Evolutionary conservation across 306 rosid genomes (phyloP).

Genomic region (Crotalaria pallida): DNA sequence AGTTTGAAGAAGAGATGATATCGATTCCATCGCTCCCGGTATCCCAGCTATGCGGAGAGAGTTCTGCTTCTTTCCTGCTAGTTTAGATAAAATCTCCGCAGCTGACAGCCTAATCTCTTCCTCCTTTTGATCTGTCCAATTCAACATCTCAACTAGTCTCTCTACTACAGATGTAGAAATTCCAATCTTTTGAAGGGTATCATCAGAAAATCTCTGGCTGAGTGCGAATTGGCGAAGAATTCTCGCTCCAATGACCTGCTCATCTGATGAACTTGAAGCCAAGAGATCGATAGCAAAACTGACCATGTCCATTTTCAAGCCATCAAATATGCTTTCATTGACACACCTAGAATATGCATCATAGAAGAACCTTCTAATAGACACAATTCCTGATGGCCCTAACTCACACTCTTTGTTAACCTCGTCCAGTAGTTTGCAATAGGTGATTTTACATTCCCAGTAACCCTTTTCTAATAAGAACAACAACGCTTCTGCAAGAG

Average conservation of each 20-base stretch:
- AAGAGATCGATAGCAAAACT: conserved; percentile 75
- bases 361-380: conserved; percentile 77
- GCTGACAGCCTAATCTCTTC: conserved; percentile 77
- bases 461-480: conserved; percentile 78
- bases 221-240: conserved; percentile 62
- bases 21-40: conserved; percentile 92
- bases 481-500: conserved; percentile 82
- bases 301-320: conserved; percentile 92
- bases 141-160: conserved; percentile 87
- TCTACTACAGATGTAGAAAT: conserved; percentile 58
- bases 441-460: conserved; percentile 75
- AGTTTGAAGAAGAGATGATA: conserved; percentile 72
- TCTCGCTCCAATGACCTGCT: conserved; percentile 78
- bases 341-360: conserved; percentile 92
- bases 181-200: conserved; percentile 88
- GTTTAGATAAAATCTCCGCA: conserved; percentile 68
- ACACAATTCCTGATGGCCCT: conserved; percentile 59
- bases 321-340: conserved; percentile 85
- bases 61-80: conserved; percentile 85
- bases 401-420: conserved; percentile 67
- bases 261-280: conserved; percentile 76
- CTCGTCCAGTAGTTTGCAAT: conserved; percentile 57
- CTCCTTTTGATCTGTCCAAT: conserved; percentile 80
- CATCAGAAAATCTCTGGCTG: conserved; percentile 50
- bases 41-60: conserved; percentile 79